Evolutionary conservation across 176 grass and related monocot species (phyloP), one percentile per base, ranked within the genome.

Genomic region (Oryza brachyantha): DNA sequence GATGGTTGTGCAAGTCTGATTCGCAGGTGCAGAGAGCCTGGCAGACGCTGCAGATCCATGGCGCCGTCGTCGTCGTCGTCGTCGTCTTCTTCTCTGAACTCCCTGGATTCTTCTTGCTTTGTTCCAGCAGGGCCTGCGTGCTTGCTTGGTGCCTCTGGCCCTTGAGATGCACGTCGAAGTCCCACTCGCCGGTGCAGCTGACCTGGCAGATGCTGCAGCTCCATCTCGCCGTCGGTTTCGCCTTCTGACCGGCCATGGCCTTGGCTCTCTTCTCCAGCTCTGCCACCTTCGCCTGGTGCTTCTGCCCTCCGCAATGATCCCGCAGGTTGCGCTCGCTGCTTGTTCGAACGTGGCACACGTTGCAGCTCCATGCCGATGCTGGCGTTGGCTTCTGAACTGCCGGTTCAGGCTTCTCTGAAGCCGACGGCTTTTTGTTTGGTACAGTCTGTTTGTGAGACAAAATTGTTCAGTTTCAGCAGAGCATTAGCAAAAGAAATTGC

Each of bases 121-220:
- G 39, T 60, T 81, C 54, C 24, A 73, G 39, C 11, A 83, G 31
- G 36, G 37, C 69, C 13, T 73, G 80, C 31, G 83, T 38, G 8
- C 61, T 88, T 1, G 48, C 61, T 13, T 59, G 31, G 38, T 88
- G 86, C 10, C 34, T 88, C 31, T 69, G 31, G 25, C 81, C 81
- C 75, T 19, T 69, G 10, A 79, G 32, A 26, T 81, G 67, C 25
- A 13, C 27, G 26, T 78, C 41, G n/a, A 78, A 1, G 26, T 40
- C 24, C 10, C 24, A 34, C 27, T 74, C 36, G 29, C 86, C 66
- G 0, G 61, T 74, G 25, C 75, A 73, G 11, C 46, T 74, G 22
- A 75, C 41, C 31, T 67, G 61, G 80, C 80, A 88, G 5, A 61
- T 79, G 7, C 32, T 68, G 61, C 86, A 88, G 8, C 62, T 75